Evolutionary conservation across 345 rosid genomes (phyloP).

Genomic region (Melaleuca quinquenervia): DNA sequence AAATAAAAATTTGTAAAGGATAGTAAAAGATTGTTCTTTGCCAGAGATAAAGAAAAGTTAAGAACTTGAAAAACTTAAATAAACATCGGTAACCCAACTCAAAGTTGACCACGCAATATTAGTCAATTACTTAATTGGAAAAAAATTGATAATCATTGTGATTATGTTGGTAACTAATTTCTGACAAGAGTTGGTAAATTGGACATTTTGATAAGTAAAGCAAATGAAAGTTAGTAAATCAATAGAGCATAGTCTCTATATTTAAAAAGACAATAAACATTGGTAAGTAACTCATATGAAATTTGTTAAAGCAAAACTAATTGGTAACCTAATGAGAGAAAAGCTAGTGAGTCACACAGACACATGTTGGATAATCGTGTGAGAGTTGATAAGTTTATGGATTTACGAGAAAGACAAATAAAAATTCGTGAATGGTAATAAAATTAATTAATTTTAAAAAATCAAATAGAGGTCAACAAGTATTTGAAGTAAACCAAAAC

Average conservation of each 20-base stretch:
- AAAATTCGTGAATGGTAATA: not conserved
- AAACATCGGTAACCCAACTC: fast-evolving
- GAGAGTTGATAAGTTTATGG: not conserved
- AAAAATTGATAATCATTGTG: not conserved
- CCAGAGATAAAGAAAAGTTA: not conserved
- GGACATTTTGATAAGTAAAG: not conserved
- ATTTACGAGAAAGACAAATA: not conserved
- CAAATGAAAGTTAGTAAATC: fast-evolving
- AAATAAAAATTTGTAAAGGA: not conserved
- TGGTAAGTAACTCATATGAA: not conserved
- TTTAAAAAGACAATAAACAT: fast-evolving
- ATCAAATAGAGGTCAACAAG: fast-evolving
- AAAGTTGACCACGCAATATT: not conserved
- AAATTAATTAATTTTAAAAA: not conserved
- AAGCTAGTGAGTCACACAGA: fast-evolving
- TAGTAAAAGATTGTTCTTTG: fast-evolving
- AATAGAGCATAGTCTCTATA: fast-evolving
- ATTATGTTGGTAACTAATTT: not conserved
- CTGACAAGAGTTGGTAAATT: not conserved
- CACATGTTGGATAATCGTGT: not conserved
- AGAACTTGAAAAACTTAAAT: not conserved
- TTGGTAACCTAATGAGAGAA: not conserved
- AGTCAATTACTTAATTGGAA: not conserved
- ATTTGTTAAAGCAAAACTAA: not conserved
- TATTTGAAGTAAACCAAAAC: not conserved